phyloP scores from a whole-genome alignment of 257 asterid genomes.

The Forsythia suspensa region DNA sequence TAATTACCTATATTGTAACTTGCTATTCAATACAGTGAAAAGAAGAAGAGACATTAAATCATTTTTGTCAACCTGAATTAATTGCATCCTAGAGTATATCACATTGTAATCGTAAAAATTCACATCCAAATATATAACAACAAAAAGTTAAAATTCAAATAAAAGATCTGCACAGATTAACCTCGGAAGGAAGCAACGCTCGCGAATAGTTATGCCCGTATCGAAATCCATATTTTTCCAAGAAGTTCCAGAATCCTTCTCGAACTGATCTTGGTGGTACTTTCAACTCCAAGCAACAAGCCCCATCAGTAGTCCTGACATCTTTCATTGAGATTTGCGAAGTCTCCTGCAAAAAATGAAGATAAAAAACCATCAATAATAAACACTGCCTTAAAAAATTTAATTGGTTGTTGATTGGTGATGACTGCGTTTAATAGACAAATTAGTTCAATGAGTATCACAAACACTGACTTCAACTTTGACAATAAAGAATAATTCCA shows the following conservation, averaged over 20 bases:
- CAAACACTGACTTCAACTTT: conserved; percentile 1
- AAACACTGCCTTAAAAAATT: background rate
- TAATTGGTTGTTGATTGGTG: conserved; percentile 12
- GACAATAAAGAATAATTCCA: conserved; percentile 8
- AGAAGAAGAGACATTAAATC: no score
- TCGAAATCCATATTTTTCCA: conserved; percentile 81
- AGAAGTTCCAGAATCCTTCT: conserved; percentile 66
- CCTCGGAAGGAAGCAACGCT: conserved; percentile 91
- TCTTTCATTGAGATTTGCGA: conserved; percentile 62
- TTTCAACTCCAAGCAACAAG: conserved; percentile 67
- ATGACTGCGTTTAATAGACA: background rate
- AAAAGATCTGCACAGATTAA: conserved; percentile 26
- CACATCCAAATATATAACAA: background rate
- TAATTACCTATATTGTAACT: background rate
- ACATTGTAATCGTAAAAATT: background rate
- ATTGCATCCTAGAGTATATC: no score
- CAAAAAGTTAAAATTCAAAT: background rate
- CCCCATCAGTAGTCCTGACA: conserved; percentile 71
- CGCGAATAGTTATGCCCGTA: conserved; percentile 58
- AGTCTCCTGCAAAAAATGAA: conserved; percentile 58
- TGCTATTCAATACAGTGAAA: no score
- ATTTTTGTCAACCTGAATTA: no score
- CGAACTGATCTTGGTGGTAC: conserved; percentile 55
- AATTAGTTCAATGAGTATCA: conserved; percentile 2
- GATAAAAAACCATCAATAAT: conserved; percentile 8